Evolutionary conservation across 306 rosid genomes (phyloP).

Genomic region (Acmispon strigosus): DNA sequence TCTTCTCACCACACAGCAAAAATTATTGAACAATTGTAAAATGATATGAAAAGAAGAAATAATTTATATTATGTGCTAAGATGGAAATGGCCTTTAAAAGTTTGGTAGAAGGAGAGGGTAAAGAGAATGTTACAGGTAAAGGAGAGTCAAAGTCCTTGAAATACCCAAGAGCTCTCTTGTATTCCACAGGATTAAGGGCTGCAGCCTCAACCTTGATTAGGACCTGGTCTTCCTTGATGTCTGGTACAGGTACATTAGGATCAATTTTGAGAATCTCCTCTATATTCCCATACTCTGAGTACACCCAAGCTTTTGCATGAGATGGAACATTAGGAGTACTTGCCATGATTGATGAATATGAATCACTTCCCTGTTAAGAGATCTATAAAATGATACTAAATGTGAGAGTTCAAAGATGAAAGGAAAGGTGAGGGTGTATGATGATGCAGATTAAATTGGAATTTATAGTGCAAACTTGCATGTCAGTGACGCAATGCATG

Average conservation of each 20-base stretch:
- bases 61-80: neutral
- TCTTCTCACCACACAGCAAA: neutral
- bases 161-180: constrained; percentile 38
- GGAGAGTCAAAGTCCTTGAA: constrained; percentile 26
- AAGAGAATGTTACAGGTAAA: constrained; percentile 23
- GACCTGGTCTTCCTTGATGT: constrained; percentile 41
- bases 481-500: no score
- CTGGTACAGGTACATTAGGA: constrained; percentile 33
- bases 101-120: neutral
- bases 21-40: neutral
- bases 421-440: neutral
- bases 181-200: constrained; percentile 58
- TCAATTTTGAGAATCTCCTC: constrained; percentile 47
- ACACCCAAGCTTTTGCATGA: constrained; percentile 52
- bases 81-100: neutral
- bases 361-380: neutral
- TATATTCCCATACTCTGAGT: constrained; percentile 42
- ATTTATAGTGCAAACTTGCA: neutral
- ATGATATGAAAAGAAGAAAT: no score
- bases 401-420: neutral
- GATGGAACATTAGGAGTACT: constrained; percentile 22
- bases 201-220: constrained; percentile 76
- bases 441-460: neutral
- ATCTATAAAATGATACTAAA: no score
- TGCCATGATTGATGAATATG: constrained; percentile 20